These are phyloP conservation scores for Melampsora occidentalis DNA, from an alignment of 1,284 basidiomycete genomes.

Conservation along the genomic window DNA sequence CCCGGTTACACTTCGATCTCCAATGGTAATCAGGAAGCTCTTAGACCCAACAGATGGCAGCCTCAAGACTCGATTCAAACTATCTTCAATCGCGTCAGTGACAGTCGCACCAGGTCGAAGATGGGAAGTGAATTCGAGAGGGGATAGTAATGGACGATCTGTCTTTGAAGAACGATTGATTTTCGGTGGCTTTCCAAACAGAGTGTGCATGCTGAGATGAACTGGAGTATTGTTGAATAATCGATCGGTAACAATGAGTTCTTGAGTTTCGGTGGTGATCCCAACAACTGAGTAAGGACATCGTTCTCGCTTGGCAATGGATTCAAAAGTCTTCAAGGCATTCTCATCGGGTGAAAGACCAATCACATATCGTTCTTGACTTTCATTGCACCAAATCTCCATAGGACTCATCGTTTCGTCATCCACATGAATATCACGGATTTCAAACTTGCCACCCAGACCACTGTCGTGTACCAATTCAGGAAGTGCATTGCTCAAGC, in stretches of 20 bases:
- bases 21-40: slow-evolving; percentile 96
- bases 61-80: slow-evolving; percentile 67
- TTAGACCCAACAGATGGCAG: slow-evolving; percentile 92
- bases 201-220: slow-evolving; percentile 84
- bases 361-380: slow-evolving; percentile 94
- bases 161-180: slow-evolving; percentile 76
- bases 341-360: slow-evolving; percentile 57
- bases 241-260: slow-evolving; percentile 84
- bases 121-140: slow-evolving; percentile 65
- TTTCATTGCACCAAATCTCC: slow-evolving; percentile 99
- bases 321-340: slow-evolving; percentile 61
- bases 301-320: slow-evolving; percentile 79
- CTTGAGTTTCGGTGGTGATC: slow-evolving; percentile 67
- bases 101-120: slow-evolving; percentile 18
- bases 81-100: background rate
- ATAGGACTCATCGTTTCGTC: slow-evolving; percentile 94
- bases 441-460: slow-evolving; percentile 89
- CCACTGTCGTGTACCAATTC: slow-evolving; percentile 94
- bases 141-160: slow-evolving; percentile 54
- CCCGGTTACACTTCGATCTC: slow-evolving; percentile 89
- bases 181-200: slow-evolving; percentile 94
- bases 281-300: slow-evolving; percentile 92
- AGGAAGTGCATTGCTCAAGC: slow-evolving; percentile 91
- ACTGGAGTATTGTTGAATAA: slow-evolving; percentile 71
- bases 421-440: slow-evolving; percentile 85